Evolutionary conservation across 2,329 filamentous ascomycete genomes (phyloP).

Genomic region (Aspergillus sp.): DNA sequence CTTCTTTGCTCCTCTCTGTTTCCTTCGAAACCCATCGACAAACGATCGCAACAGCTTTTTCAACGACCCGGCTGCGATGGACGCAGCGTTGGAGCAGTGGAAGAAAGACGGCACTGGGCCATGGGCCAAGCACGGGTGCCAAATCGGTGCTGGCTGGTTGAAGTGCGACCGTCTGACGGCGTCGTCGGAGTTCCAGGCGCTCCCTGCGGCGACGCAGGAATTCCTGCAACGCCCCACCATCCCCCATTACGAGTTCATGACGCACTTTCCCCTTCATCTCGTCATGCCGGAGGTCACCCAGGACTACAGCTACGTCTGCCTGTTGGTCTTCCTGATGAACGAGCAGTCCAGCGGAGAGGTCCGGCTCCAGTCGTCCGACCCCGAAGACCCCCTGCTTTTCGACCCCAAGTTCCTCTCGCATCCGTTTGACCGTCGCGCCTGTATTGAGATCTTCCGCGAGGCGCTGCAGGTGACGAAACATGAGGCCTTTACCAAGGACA

Average conservation of each 20-base stretch:
- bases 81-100: slow-evolving; percentile 51
- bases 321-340: slow-evolving; percentile 54
- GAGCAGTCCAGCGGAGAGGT: slow-evolving; percentile 54
- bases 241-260: slow-evolving; percentile 57
- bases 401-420: slow-evolving; percentile 55
- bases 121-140: slow-evolving; percentile 30
- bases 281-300: slow-evolving; percentile 38
- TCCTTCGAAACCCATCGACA: slow-evolving; percentile 41
- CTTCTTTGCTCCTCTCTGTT: slow-evolving; percentile 29
- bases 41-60: slow-evolving; percentile 50
- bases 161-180: slow-evolving; percentile 42
- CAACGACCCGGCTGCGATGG: slow-evolving; percentile 42
- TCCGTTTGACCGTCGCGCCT: slow-evolving; percentile 54
- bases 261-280: slow-evolving; percentile 47
- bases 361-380: slow-evolving; percentile 53
- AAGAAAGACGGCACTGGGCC: slow-evolving; percentile 40
- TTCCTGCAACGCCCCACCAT: slow-evolving; percentile 52
- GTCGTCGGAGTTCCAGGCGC: slow-evolving; percentile 50
- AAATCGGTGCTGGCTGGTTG: slow-evolving; percentile 38
- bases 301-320: slow-evolving; percentile 43
- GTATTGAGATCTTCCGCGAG: slow-evolving; percentile 52
- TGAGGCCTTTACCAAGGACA: slow-evolving; percentile 48
- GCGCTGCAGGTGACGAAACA: slow-evolving; percentile 42
- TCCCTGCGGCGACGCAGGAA: slow-evolving; percentile 45
- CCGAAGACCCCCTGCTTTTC: slow-evolving; percentile 51